phyloP scores from a whole-genome alignment of 257 asterid species.

The Solanum ossicruentum region DNA sequence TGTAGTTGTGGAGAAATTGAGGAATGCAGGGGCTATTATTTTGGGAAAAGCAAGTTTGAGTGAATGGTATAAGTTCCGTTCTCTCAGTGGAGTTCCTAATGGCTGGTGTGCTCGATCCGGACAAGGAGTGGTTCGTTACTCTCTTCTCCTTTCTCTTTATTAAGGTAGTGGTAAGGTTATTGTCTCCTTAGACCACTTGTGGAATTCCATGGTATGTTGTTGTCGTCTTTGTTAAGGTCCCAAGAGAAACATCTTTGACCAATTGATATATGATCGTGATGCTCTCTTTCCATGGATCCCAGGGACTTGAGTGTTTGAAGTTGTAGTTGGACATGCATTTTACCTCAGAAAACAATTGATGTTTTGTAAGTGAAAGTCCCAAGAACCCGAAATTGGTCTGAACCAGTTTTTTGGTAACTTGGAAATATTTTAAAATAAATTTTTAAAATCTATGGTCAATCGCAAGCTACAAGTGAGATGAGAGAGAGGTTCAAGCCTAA shows the following conservation, averaged over 20 bases:
- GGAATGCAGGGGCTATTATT: slow-evolving; percentile 57
- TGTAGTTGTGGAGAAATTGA: slow-evolving; percentile 49
- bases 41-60: slow-evolving; percentile 70
- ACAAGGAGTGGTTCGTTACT: slow-evolving; percentile 45
- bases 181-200: too few relatives aligned
- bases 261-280: background rate
- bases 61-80: slow-evolving; percentile 55
- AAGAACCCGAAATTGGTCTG: background rate
- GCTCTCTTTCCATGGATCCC: background rate
- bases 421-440: background rate
- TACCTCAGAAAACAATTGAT: background rate
- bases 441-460: background rate
- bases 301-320: background rate
- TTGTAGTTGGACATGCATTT: background rate
- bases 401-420: background rate
- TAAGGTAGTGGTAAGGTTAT: background rate
- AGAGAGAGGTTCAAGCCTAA: background rate
- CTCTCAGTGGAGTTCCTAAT: slow-evolving; percentile 16
- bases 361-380: background rate
- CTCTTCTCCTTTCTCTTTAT: background rate
- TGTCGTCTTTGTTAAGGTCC: background rate
- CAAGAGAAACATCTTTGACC: background rate
- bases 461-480: background rate
- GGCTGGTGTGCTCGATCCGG: slow-evolving; percentile 80
- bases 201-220: too few relatives aligned